These are phyloP conservation scores for Ogataea pilisensis DNA, from an alignment of 805 yeast genomes.

Conservation along the genomic window DNA sequence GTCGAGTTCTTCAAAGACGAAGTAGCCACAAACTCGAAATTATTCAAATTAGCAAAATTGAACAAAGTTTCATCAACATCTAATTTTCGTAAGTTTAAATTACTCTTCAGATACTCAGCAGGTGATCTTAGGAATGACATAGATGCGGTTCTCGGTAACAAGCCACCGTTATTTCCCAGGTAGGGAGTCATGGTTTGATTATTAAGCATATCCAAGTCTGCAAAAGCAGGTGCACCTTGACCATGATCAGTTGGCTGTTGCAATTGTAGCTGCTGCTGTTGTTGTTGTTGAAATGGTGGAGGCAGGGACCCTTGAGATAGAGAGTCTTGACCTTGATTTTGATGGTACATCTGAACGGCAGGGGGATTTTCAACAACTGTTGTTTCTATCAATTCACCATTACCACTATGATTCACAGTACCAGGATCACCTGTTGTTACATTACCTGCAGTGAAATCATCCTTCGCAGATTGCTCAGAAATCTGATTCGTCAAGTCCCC, in stretches of 20 bases:
- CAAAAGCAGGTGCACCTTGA: not conserved
- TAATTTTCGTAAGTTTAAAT: constrained; percentile 5
- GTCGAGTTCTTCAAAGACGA: constrained; percentile 11
- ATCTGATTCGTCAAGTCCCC: no score
- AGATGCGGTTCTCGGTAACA: constrained; percentile 1
- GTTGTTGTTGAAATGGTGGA: not conserved
- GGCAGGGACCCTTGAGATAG: no score
- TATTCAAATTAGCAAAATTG: constrained; percentile 12
- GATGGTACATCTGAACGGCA: no score
- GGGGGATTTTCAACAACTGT: no score
- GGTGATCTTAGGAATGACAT: constrained; percentile 3
- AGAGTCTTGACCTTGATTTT: no score
- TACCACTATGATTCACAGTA: no score
- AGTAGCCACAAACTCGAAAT: constrained; percentile 16
- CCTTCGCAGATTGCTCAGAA: no score
- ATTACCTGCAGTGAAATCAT: no score
- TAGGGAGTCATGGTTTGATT: not conserved
- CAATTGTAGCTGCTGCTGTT: not conserved
- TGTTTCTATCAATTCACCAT: no score
- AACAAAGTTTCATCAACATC: constrained; percentile 13
- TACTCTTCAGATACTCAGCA: constrained; percentile 1
- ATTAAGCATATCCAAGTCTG: not conserved
- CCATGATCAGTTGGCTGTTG: not conserved
- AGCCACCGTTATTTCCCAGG: not conserved
- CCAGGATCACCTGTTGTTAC: no score